Conservation (phyloP, 768 basidiomycete species). For the Pleurotus pulmonarius region DNA sequence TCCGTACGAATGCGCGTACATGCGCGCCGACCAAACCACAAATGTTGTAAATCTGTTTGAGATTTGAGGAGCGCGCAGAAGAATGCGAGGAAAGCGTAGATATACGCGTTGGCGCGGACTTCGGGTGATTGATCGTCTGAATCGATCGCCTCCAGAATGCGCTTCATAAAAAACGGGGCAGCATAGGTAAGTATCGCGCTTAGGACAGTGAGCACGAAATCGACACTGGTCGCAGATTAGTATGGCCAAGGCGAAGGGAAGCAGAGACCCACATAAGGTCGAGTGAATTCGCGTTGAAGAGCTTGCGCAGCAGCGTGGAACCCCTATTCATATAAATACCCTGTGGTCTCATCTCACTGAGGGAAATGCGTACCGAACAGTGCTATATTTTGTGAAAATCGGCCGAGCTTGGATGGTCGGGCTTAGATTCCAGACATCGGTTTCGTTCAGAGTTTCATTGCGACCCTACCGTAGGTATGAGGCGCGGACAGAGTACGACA, state of each 20-base stretch:
- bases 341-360: neutral
- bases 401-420: constrained; percentile 65
- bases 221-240: constrained; percentile 35
- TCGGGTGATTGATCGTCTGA: constrained; percentile 39
- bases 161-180: constrained; percentile 83
- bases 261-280: constrained; percentile 35
- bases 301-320: constrained; percentile 35
- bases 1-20: constrained; percentile 68
- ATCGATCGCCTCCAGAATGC: constrained; percentile 58
- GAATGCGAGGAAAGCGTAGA: constrained; percentile 78
- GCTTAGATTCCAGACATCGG: constrained; percentile 70
- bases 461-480: no score
- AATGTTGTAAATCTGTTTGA: constrained; percentile 67
- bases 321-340: constrained; percentile 19
- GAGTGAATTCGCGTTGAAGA: constrained; percentile 42
- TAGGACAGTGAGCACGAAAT: constrained; percentile 62
- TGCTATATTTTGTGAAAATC: constrained; percentile 51
- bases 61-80: constrained; percentile 56
- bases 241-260: no score
- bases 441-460: constrained; percentile 57
- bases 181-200: constrained; percentile 77
- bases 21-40: constrained; percentile 81
- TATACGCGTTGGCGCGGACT: constrained; percentile 59
- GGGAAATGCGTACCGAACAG: constrained; percentile 24
- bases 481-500: no score